phyloP scores from a whole-genome alignment of 2,329 filamentous ascomycete species.

The Falciphora oryzae region DNA sequence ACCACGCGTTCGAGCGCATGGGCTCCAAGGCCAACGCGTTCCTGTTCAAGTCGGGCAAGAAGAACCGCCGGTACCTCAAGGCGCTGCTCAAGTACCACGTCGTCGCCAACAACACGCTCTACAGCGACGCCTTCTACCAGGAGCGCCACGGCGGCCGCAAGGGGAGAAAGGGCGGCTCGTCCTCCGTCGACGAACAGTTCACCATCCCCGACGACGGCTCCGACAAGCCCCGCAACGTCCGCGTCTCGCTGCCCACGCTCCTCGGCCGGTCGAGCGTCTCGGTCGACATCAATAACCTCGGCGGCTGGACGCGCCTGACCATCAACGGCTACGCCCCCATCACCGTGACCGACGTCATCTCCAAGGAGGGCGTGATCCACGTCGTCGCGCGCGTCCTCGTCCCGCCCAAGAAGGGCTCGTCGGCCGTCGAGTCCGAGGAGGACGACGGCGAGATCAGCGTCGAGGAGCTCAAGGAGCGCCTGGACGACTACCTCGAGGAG shows the following conservation, averaged over 20 bases:
- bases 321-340: conserved; percentile 70
- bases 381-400: conserved; percentile 68
- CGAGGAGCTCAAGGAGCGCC: conserved; percentile 54
- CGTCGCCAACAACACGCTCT: conserved; percentile 67
- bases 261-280: conserved; percentile 60
- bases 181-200: conserved; percentile 18
- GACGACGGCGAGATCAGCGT: conserved; percentile 47
- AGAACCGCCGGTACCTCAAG: conserved; percentile 54
- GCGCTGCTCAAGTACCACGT: conserved; percentile 77
- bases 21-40: conserved; percentile 72
- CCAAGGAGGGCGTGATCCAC: conserved; percentile 77
- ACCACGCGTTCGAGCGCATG: conserved; percentile 72
- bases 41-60: conserved; percentile 70
- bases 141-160: conserved; percentile 20
- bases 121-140: conserved; percentile 75
- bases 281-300: conserved; percentile 64
- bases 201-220: conserved; percentile 28
- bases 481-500: conserved; percentile 39
- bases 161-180: conserved; percentile 20
- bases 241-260: conserved; percentile 68
- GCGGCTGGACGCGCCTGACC: conserved; percentile 64
- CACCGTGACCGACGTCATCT: conserved; percentile 62
- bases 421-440: conserved; percentile 27
- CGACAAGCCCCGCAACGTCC: conserved; percentile 22
- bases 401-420: conserved; percentile 55